phyloP scores from a whole-genome alignment of 352 stramenopile species.

The Phytophthora hibernalis region DNA sequence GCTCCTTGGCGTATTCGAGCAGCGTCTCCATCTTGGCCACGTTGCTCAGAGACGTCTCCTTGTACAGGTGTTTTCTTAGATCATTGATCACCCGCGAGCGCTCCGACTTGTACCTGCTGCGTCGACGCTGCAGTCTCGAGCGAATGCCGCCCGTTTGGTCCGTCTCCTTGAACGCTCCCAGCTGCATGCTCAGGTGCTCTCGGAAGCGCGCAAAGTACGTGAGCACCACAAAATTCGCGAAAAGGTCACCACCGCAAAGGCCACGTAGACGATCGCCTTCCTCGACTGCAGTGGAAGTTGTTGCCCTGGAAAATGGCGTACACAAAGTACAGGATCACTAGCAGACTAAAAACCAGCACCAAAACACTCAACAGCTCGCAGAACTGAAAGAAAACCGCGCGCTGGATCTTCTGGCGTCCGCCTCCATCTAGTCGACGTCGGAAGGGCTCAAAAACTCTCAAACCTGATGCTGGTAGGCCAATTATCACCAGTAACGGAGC shows the following conservation, averaged over 20 bases:
- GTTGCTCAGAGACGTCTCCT: slow-evolving; percentile 74
- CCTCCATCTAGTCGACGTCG: slow-evolving; percentile 41
- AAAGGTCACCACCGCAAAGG: slow-evolving; percentile 58
- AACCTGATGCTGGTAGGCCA: slow-evolving; percentile 63
- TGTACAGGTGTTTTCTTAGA: slow-evolving; percentile 77
- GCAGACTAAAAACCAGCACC: slow-evolving; percentile 53
- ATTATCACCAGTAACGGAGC: slow-evolving; percentile 68
- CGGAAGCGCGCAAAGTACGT: slow-evolving; percentile 86
- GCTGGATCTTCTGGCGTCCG: slow-evolving; percentile 69
- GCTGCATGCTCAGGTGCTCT: slow-evolving; percentile 88
- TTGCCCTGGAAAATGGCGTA: slow-evolving; percentile 70
- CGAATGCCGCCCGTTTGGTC: slow-evolving; percentile 85
- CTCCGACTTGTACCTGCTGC: slow-evolving; percentile 54
- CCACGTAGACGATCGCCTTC: slow-evolving; percentile 48
- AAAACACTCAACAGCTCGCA: slow-evolving; percentile 74
- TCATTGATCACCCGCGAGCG: slow-evolving; percentile 52
- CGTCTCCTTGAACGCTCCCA: slow-evolving; percentile 83
- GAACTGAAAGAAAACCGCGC: slow-evolving; percentile 76
- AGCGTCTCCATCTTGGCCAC: slow-evolving; percentile 59
- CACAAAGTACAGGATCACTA: slow-evolving; percentile 72
- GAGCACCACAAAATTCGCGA: slow-evolving; percentile 70
- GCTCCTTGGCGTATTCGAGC: slow-evolving; percentile 54
- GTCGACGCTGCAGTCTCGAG: slow-evolving; percentile 44
- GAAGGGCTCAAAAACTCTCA: slow-evolving; percentile 79
- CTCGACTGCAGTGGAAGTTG: slow-evolving; percentile 68